These are phyloP conservation scores for Chenopodium formosanum DNA, from an alignment of 148 eudicot species.

Conservation along the genomic window DNA sequence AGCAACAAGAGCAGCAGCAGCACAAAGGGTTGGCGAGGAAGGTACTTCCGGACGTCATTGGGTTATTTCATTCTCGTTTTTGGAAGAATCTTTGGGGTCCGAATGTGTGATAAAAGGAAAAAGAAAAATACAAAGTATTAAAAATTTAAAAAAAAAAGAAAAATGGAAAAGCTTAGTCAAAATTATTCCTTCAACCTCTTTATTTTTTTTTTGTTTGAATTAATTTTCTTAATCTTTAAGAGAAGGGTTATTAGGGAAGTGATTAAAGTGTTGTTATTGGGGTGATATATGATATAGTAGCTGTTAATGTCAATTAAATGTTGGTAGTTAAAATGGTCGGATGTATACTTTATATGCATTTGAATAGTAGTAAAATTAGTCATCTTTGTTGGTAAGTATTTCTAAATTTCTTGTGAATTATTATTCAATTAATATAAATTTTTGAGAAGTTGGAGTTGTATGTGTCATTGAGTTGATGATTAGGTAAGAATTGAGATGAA, in stretches of 20 bases:
- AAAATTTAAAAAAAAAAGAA: not conserved
- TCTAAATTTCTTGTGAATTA: not conserved
- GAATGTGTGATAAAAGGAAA: conserved; percentile 34
- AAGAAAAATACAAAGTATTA: not conserved
- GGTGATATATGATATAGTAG: not conserved
- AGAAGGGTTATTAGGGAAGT: not conserved
- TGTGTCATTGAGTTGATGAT: not conserved
- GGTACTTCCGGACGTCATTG: conserved; percentile 80
- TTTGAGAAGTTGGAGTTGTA: not conserved
- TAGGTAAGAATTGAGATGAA: not conserved
- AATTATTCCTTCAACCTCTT: not conserved
- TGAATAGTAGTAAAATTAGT: not conserved
- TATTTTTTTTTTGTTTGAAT: not conserved
- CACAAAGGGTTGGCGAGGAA: conserved; percentile 68
- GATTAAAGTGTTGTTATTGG: not conserved
- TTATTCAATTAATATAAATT: not conserved
- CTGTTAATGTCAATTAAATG: not conserved
- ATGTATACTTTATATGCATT: not conserved
- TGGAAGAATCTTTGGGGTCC: conserved; percentile 84
- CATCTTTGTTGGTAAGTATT: not conserved
- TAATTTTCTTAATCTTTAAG: not conserved
- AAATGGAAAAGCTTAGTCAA: not conserved
- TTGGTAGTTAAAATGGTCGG: not conserved
- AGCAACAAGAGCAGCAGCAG: conserved; percentile 19
- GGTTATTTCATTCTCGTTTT: conserved; percentile 69